Evolutionary conservation across 208 protist genomes (phyloP).

Genomic region (Acanthamoeba rhysodes): DNA sequence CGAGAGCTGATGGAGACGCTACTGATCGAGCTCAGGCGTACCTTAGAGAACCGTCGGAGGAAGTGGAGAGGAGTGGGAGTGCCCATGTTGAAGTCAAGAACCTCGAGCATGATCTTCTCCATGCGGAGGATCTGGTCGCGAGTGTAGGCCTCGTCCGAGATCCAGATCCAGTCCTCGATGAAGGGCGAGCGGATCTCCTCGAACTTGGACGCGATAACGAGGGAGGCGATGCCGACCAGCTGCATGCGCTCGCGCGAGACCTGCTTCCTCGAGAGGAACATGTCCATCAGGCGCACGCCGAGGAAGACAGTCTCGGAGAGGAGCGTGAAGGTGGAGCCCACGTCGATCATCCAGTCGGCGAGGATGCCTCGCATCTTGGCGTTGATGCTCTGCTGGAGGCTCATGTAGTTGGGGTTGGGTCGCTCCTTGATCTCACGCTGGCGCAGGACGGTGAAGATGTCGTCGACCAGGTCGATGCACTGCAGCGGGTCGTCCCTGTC

Average conservation of each 20-base stretch:
- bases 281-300: slow-evolving; percentile 86
- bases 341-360: slow-evolving; percentile 89
- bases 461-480: slow-evolving; percentile 64
- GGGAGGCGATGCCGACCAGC: slow-evolving; percentile 70
- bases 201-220: slow-evolving; percentile 76
- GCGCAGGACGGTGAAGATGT: slow-evolving; percentile 60
- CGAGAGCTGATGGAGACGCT: not conserved
- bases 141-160: slow-evolving; percentile 58
- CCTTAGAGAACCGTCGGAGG: slow-evolving; percentile 74
- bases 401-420: slow-evolving; percentile 57
- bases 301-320: slow-evolving; percentile 88
- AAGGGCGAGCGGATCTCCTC: slow-evolving; percentile 69
- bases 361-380: slow-evolving; percentile 83
- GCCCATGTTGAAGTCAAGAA: slow-evolving; percentile 64
- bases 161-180: slow-evolving; percentile 76
- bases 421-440: slow-evolving; percentile 40
- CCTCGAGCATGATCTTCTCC: slow-evolving; percentile 65
- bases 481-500: slow-evolving; percentile 68
- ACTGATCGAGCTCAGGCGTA: not conserved
- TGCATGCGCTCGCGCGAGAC: slow-evolving; percentile 54
- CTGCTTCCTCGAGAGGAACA: slow-evolving; percentile 55
- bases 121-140: slow-evolving; percentile 58
- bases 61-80: slow-evolving; percentile 70
- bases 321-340: slow-evolving; percentile 82
- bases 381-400: slow-evolving; percentile 62